Evolutionary conservation across 352 stramenopile species (phyloP).

Genomic region (Phytophthora syringae): DNA sequence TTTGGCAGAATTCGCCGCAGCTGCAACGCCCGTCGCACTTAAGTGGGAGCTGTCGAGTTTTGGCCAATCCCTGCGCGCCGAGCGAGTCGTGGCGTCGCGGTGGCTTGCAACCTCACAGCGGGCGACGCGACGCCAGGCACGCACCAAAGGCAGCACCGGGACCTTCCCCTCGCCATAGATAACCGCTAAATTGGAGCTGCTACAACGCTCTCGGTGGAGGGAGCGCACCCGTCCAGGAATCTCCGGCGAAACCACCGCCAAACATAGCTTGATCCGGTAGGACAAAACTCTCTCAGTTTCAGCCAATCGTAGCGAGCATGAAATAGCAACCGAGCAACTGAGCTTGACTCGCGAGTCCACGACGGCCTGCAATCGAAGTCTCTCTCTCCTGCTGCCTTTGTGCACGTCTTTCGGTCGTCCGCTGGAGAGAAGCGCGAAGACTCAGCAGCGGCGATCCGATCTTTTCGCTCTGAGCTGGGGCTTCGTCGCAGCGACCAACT

Average conservation of each 20-base stretch:
- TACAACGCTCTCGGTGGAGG: background rate
- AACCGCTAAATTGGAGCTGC: constrained; percentile 11
- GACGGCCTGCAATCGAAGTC: background rate
- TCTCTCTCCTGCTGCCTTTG: background rate
- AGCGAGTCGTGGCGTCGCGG: constrained; percentile 13
- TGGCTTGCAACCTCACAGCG: constrained; percentile 17
- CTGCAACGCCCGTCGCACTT: constrained; percentile 38
- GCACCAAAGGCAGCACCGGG: constrained; percentile 22
- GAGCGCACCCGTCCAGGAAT: constrained; percentile 8
- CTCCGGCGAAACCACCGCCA: constrained; percentile 15
- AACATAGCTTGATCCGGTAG: constrained; percentile 17
- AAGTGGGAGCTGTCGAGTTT: constrained; percentile 3
- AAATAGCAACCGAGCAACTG: background rate
- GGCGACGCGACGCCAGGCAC: constrained; percentile 28
- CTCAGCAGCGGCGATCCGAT: background rate
- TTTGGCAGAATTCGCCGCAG: constrained; percentile 33
- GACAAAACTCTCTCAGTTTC: no score
- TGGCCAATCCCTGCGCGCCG: constrained; percentile 18
- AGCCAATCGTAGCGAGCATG: constrained; percentile 14
- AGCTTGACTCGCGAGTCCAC: background rate
- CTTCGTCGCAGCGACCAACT: background rate
- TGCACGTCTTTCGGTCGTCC: background rate
- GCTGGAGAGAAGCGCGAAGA: background rate
- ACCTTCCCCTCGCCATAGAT: constrained; percentile 7
- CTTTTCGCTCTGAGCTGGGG: constrained; percentile 1